Evolutionary conservation across 768 basidiomycete genomes (phyloP), one percentile per base, ranked within the genome.

Genomic region (Amanita rubescens): DNA sequence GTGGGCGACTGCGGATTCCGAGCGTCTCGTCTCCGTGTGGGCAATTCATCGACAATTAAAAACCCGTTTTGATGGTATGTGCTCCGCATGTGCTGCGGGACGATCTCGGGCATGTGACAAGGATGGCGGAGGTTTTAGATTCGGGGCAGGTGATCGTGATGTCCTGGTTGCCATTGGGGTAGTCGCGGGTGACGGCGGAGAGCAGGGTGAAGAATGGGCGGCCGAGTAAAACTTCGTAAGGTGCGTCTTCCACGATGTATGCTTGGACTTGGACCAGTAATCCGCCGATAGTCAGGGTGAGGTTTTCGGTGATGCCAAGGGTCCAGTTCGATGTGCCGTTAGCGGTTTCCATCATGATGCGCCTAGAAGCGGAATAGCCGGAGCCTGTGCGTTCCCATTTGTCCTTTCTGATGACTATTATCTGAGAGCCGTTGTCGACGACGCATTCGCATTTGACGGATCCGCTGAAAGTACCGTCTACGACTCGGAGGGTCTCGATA

Each of bases 141-240:
- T 3, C 12, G 3, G 35, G 12, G 10, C 35, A n/a, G 3, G 35
- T 12, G 35, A 37, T n/a, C 12, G 15, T 37, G 35, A n/a, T 37
- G 10, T 11, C 15, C 15, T 11, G 15, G 3, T 11, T n/a, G 35
- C 35, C 35, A n/a, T 11, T n/a, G 35, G 35, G 5, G 5, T 37
- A 37, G 12, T 37, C 35, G 5, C 11, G 4, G 5, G 35, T 37
- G 11, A 37, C 12, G 10, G n/a, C n/a, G n/a, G n/a, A n/a, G n/a
- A n/a, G n/a, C n/a, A n/a, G n/a, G n/a, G n/a, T n/a, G n/a, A n/a
- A n/a, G 55, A 65, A 65, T 0, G 63, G 62, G 10, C 56, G 52
- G 8, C 63, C 60, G 0, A 65, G 49, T 0, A 65, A 55, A 25
- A 65, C 33, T n/a, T 64, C 55, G 27, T 63, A 65, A 0, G 62